Conservation (phyloP, 495 filamentous ascomycete genomes). For the Penicillium desertorum region DNA sequence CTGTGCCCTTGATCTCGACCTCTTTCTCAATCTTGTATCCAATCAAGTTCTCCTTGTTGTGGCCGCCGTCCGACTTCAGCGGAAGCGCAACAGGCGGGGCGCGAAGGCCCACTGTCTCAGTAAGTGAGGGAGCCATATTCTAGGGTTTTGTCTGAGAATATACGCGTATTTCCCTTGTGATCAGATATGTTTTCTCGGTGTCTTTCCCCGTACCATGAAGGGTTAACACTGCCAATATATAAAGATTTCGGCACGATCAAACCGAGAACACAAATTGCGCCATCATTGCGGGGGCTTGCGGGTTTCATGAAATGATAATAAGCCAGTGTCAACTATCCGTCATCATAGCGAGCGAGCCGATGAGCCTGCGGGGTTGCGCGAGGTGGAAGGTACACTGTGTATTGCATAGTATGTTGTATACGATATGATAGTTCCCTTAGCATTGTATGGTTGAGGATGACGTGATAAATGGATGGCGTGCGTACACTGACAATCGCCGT, state of each 20-base stretch:
- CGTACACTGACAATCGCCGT: constrained; percentile 1
- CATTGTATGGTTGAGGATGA: not conserved
- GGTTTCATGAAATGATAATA: not conserved
- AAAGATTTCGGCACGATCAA: constrained; percentile 6
- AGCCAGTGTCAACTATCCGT: not conserved
- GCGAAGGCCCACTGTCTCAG: constrained; percentile 42
- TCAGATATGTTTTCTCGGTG: not conserved
- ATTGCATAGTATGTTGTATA: not conserved
- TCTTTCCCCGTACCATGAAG: not conserved
- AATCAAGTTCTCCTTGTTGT: constrained; percentile 62
- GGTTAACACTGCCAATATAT: constrained; percentile 9
- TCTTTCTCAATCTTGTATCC: constrained; percentile 51
- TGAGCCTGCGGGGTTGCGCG: not conserved
- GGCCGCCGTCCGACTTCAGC: constrained; percentile 43
- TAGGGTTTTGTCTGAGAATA: not conserved
- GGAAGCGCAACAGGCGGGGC: constrained; percentile 34
- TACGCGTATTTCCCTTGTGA: not conserved
- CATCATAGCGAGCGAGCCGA: constrained; percentile 3
- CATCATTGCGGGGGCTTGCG: constrained; percentile 20
- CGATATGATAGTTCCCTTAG: not conserved
- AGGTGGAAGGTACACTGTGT: no score
- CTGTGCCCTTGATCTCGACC: constrained; percentile 45
- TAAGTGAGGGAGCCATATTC: constrained; percentile 51
- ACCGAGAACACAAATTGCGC: constrained; percentile 16
- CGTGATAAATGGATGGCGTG: constrained; percentile 20